Conservation (phyloP, 306 rosid genomes). For the Potentilla sterilis region DNA sequence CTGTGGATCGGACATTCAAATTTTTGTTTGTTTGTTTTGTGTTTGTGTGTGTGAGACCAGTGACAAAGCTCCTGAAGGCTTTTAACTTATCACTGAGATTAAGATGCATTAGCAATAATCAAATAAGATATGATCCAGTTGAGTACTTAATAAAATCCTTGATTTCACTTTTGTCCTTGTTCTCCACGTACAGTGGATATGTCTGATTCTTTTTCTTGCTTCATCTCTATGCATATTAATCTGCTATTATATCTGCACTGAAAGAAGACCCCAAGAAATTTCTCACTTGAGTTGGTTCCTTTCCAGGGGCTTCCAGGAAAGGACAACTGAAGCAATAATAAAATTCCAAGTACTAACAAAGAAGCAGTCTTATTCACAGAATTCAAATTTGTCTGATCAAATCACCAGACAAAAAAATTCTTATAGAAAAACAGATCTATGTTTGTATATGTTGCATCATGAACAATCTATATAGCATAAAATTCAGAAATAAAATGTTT, state of each 20-base stretch:
- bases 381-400: conserved; percentile 1
- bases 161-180: conserved; percentile 5
- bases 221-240: background rate
- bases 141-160: background rate
- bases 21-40: no score
- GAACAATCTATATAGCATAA: background rate
- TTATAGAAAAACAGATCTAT: background rate
- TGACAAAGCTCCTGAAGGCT: background rate
- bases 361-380: background rate
- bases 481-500: background rate
- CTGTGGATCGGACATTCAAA: no score
- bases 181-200: background rate
- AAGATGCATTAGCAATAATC: background rate
- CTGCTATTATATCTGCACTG: background rate
- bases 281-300: conserved; percentile 22
- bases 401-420: background rate
- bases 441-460: background rate
- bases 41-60: no score
- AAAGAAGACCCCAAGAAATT: conserved; percentile 25
- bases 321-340: conserved; percentile 3
- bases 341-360: background rate
- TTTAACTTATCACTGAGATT: background rate
- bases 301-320: conserved; percentile 20
- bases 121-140: background rate
- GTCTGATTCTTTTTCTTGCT: conserved; percentile 4